Conservation (phyloP, 2,329 filamentous ascomycete species). For the Neurospora sp. region DNA sequence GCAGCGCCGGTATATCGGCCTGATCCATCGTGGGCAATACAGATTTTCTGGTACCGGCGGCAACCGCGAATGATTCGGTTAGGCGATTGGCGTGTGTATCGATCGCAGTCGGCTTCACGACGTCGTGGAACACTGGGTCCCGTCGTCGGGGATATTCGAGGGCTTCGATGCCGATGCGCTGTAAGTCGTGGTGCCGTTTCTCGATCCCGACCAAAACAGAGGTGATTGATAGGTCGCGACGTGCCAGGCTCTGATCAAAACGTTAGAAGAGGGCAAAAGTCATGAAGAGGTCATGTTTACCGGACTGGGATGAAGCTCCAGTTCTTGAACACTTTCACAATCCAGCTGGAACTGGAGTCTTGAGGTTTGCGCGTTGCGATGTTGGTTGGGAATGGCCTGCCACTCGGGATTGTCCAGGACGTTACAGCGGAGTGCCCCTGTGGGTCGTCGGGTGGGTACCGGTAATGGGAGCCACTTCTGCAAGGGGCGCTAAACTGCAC, state of each 20-base stretch:
- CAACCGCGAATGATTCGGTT: background rate
- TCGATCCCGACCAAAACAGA: background rate
- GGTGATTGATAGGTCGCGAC: background rate
- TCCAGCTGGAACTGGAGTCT: background rate
- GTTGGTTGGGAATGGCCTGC: background rate
- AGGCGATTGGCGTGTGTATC: background rate
- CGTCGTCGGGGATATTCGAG: background rate
- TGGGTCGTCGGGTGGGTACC: background rate
- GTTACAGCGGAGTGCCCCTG: background rate
- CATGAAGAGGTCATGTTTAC: background rate
- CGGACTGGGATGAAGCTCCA: background rate
- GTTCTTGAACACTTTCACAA: background rate
- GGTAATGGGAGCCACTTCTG: background rate
- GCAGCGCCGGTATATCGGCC: conserved; percentile 54
- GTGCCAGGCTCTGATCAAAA: background rate
- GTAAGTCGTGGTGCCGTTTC: background rate
- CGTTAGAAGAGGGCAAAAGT: background rate
- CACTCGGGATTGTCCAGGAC: background rate
- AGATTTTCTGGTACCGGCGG: background rate
- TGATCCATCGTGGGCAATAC: conserved; percentile 42
- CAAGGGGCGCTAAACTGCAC: background rate
- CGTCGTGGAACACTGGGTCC: background rate
- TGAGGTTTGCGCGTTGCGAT: background rate
- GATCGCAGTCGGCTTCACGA: background rate
- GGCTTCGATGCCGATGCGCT: background rate